A percentile compares a stretch with the other conserved stretches of the same genome.
Evolutionary conservation across 2,329 filamentous ascomycete species (phyloP).

Genomic region (Trichophaea hybrida): DNA sequence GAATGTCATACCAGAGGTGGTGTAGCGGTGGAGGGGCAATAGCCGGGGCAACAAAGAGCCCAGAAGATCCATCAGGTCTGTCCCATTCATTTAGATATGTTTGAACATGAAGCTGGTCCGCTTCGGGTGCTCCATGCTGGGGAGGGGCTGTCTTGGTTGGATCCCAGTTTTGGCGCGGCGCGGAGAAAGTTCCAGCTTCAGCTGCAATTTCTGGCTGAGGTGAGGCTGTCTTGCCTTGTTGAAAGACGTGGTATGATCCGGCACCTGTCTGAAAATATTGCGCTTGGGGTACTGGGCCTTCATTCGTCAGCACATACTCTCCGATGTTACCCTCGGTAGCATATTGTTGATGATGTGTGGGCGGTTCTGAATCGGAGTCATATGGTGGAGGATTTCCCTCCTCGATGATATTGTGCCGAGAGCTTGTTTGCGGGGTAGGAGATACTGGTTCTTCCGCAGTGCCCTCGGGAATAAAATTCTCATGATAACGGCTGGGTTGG

Average conservation of each 20-base stretch:
- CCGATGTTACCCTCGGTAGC: conserved; percentile 13
- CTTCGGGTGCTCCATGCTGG: conserved; percentile 62
- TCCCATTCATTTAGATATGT: conserved; percentile 49
- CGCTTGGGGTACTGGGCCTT: conserved; percentile 16
- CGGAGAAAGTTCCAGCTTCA: conserved; percentile 24
- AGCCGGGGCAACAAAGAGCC: conserved; percentile 5
- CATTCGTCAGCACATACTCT: conserved; percentile 16
- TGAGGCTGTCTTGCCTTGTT: not conserved
- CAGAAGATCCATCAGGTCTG: not conserved
- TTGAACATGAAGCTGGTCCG: conserved; percentile 61
- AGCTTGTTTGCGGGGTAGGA: not conserved
- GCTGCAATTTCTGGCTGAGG: not conserved
- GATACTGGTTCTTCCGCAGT: not conserved
- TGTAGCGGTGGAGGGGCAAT: conserved; percentile 6
- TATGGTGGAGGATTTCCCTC: not conserved
- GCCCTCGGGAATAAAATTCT: conserved; percentile 1
- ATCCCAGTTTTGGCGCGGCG: conserved; percentile 34
- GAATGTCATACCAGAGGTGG: conserved; percentile 6
- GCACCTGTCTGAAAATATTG: conserved; percentile 21
- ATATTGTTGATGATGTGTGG: not conserved
- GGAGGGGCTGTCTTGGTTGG: conserved; percentile 43
- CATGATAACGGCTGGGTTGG: conserved; percentile 1
- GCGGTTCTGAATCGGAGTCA: not conserved
- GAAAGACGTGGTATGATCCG: conserved; percentile 13
- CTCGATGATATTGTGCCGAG: not conserved